phyloP scores from a whole-genome alignment of 1,284 basidiomycete species.

The Trametes pubescens region DNA sequence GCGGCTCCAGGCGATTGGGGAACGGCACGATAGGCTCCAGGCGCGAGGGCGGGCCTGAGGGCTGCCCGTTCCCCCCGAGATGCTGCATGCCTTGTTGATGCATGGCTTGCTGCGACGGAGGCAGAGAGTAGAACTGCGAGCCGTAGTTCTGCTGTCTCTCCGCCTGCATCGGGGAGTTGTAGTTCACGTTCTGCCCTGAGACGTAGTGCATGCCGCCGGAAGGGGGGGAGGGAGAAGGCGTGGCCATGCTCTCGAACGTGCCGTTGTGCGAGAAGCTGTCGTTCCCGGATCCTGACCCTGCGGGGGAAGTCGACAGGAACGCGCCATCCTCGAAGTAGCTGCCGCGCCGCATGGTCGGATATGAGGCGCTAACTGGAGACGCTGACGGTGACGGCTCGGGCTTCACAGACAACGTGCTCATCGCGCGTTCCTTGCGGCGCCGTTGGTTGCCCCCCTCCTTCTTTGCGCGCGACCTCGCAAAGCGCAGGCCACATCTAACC shows the following conservation, averaged over 20 bases:
- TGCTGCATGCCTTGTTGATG: conserved; percentile 27
- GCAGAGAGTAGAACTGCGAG: conserved; percentile 34
- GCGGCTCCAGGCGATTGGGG: conserved; percentile 49
- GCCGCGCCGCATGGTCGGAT: conserved; percentile 45
- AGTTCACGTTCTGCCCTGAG: conserved; percentile 45
- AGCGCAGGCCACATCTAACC: conserved; percentile 78
- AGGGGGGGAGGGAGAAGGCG: conserved; percentile 66
- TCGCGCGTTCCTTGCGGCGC: conserved; percentile 53
- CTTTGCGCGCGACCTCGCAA: conserved; percentile 83
- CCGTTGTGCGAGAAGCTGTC: conserved; percentile 60
- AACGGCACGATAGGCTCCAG: conserved; percentile 45
- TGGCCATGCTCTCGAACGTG: conserved; percentile 48
- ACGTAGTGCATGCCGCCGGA: conserved; percentile 59
- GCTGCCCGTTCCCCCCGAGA: conserved; percentile 33
- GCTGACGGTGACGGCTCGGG: conserved; percentile 49
- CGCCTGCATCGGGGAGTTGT: conserved; percentile 30
- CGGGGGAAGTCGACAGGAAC: conserved; percentile 57
- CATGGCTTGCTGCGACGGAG: conserved; percentile 30
- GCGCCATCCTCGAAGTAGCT: conserved; percentile 59
- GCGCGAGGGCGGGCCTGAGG: conserved; percentile 34
- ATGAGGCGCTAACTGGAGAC: conserved; percentile 49
- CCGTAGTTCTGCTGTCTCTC: conserved; percentile 36
- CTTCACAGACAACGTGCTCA: conserved; percentile 46
- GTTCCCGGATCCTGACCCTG: conserved; percentile 59
- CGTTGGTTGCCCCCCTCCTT: conserved; percentile 67